Evolutionary conservation across 805 yeast genomes (phyloP).

Genomic region (Saturnispora besseyi): DNA sequence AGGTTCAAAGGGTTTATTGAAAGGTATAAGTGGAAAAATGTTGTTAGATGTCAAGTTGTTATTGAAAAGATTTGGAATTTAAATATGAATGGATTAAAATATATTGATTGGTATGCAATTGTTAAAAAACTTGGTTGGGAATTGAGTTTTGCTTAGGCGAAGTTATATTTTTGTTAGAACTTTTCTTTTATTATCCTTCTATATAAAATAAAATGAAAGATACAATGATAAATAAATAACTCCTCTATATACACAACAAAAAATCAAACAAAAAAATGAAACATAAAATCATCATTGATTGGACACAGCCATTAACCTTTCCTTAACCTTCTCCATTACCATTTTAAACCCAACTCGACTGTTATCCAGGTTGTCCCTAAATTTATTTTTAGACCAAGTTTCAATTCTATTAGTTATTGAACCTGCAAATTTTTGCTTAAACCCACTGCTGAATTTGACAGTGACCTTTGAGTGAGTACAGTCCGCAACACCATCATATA

Average conservation of each 20-base stretch:
- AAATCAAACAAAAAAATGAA: not conserved
- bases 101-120: conserved; percentile 66
- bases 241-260: conserved; percentile 2
- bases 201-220: not conserved
- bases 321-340: conserved; percentile 51
- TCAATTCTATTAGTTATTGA: conserved; percentile 72
- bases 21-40: conserved; percentile 63
- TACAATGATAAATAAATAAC: not conserved
- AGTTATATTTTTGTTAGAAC: not conserved
- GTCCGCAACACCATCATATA: conserved; percentile 20
- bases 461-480: conserved; percentile 38
- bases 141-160: conserved; percentile 53
- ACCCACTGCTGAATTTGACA: conserved; percentile 66
- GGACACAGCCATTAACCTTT: conserved; percentile 10
- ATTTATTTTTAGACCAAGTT: conserved; percentile 65
- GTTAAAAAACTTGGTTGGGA: conserved; percentile 68
- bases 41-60: conserved; percentile 34
- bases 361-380: conserved; percentile 55
- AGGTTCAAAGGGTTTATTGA: conserved; percentile 49
- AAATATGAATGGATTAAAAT: conserved; percentile 44
- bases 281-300: too few species aligned
- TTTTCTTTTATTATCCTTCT: not conserved
- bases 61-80: conserved; percentile 41
- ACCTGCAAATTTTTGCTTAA: conserved; percentile 32
- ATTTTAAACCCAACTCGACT: conserved; percentile 65